phyloP scores from a whole-genome alignment of 2,329 filamentous ascomycete genomes.

The Colletotrichum lupini region DNA sequence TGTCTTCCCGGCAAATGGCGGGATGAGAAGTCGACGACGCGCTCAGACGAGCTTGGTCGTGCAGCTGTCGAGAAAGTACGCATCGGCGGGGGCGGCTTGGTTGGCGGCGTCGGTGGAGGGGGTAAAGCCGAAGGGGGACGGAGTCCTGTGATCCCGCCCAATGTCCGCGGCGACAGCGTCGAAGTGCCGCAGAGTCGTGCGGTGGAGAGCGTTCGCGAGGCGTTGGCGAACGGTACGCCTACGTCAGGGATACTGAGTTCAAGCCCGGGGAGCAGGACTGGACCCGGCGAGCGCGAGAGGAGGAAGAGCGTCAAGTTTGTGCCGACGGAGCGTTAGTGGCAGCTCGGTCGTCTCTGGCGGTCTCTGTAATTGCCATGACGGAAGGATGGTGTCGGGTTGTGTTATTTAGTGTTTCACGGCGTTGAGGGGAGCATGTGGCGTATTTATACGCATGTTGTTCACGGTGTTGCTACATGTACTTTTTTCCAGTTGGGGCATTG shows the following conservation, averaged over 20 bases:
- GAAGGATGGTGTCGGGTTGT: background rate
- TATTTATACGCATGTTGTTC: background rate
- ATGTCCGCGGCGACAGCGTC: slow-evolving; percentile 59
- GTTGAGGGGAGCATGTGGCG: background rate
- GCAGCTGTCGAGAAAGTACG: slow-evolving; percentile 56
- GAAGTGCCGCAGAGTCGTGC: slow-evolving; percentile 70
- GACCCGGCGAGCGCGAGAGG: slow-evolving; percentile 59
- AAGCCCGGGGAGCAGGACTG: slow-evolving; percentile 55
- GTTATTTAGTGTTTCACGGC: background rate
- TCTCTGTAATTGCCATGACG: background rate
- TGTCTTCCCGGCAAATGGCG: slow-evolving; percentile 69
- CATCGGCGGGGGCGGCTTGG: slow-evolving; percentile 35
- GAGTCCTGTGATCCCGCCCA: slow-evolving; percentile 31
- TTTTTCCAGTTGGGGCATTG: background rate
- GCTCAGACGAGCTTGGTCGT: slow-evolving; percentile 64
- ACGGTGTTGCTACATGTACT: background rate
- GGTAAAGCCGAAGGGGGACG: slow-evolving; percentile 40
- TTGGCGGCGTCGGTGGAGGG: slow-evolving; percentile 30
- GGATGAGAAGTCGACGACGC: slow-evolving; percentile 55
- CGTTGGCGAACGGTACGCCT: slow-evolving; percentile 49
- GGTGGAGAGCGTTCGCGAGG: slow-evolving; percentile 69
- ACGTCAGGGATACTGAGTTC: slow-evolving; percentile 56
- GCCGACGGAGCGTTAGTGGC: slow-evolving; percentile 47
- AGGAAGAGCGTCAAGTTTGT: slow-evolving; percentile 75
- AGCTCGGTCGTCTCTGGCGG: background rate